Evolutionary conservation across 2,329 filamentous ascomycete genomes (phyloP).

Genomic region (Beauveria asiatica): DNA sequence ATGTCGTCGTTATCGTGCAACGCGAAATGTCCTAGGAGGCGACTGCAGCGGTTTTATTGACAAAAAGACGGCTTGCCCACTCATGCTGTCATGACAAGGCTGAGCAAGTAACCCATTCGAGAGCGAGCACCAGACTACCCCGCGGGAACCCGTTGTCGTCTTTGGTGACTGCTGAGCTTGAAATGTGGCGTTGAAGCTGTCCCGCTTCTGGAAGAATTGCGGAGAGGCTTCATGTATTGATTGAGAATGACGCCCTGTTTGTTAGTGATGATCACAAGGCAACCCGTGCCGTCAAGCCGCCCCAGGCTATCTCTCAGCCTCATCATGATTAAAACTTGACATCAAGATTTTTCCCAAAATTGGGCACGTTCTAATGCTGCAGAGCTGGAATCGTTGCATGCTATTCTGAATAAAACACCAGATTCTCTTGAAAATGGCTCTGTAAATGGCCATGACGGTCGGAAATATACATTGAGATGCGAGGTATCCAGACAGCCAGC

Average conservation of each 20-base stretch:
- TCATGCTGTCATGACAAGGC: no score
- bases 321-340: not conserved
- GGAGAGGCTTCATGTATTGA: not conserved
- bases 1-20: not conserved
- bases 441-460: not conserved
- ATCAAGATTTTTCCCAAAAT: not conserved
- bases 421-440: no score
- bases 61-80: not conserved
- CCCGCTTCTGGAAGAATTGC: not conserved
- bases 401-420: no score
- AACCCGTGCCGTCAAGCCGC: not conserved
- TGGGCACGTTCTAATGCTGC: not conserved
- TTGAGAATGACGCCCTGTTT: not conserved
- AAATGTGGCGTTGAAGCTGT: constrained; percentile 1
- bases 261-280: not conserved
- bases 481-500: not conserved
- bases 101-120: no score
- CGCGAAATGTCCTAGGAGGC: not conserved
- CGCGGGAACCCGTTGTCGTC: no score
- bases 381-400: not conserved
- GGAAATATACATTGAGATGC: not conserved
- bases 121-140: no score
- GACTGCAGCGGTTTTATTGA: not conserved
- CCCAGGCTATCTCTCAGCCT: not conserved
- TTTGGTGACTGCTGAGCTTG: not conserved